phyloP scores from a whole-genome alignment of 495 filamentous ascomycete genomes.

The Elaphomyces granulatus region DNA sequence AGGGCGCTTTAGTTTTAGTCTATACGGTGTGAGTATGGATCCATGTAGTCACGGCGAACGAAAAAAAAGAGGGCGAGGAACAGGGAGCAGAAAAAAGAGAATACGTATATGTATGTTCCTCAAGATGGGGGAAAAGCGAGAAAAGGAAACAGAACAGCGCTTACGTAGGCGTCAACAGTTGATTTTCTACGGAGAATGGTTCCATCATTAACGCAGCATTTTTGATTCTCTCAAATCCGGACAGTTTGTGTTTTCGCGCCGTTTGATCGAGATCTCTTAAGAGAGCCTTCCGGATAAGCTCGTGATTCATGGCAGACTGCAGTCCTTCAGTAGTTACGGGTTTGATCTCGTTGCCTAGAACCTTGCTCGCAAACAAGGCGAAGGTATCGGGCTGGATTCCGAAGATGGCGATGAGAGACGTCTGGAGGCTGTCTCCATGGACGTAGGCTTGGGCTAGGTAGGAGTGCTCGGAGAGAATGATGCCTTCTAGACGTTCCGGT shows the following conservation, averaged over 20 bases:
- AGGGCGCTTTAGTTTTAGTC: constrained; percentile 88
- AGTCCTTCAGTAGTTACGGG: constrained; percentile 50
- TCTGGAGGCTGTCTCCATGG: constrained; percentile 79
- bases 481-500: constrained; percentile 91
- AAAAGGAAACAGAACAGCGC: constrained; percentile 21
- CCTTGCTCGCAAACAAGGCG: constrained; percentile 58
- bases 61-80: constrained; percentile 1
- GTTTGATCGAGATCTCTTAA: constrained; percentile 68
- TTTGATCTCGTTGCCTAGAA: constrained; percentile 51
- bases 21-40: too few species aligned
- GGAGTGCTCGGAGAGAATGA: constrained; percentile 66
- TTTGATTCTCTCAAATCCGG: constrained; percentile 72
- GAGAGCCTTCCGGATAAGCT: constrained; percentile 56
- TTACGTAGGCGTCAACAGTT: constrained; percentile 91
- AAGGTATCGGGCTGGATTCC: constrained; percentile 74
- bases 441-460: constrained; percentile 72
- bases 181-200: constrained; percentile 89
- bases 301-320: constrained; percentile 47
- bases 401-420: constrained; percentile 73
- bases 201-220: constrained; percentile 66
- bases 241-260: constrained; percentile 73
- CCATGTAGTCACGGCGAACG: neutral
- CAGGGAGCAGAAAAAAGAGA: too few species aligned
- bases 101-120: too few species aligned
- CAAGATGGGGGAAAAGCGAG: neutral